These are phyloP conservation scores for Sisymbrium irio DNA, from an alignment of 345 rosid species.

Conservation along the genomic window DNA sequence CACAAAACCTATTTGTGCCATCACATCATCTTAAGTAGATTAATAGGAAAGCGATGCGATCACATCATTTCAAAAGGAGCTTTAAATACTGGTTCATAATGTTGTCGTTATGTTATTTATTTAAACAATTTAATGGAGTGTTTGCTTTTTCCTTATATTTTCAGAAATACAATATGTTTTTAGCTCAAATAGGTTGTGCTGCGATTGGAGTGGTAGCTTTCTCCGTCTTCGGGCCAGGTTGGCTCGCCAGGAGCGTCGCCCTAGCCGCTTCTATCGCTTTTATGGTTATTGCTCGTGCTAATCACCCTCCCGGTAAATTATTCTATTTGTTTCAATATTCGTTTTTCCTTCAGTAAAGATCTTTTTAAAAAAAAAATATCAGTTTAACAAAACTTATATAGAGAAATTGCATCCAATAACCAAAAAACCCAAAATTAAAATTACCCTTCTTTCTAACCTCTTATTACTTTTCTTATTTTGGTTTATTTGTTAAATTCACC, in stretches of 20 bases:
- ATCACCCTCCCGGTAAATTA: conserved; percentile 81
- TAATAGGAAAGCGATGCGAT: neutral
- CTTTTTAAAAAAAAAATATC: too few relatives aligned
- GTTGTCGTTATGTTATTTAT: neutral
- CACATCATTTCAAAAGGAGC: neutral
- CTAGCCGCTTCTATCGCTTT: conserved; percentile 83
- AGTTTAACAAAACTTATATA: too few relatives aligned
- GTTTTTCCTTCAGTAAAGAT: too few relatives aligned
- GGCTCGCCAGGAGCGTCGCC: conserved; percentile 79
- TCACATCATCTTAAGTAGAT: neutral
- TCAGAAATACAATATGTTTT: conserved; percentile 95
- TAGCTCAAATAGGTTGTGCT: conserved; percentile 91
- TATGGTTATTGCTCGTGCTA: conserved; percentile 65
- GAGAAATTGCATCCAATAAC: too few relatives aligned
- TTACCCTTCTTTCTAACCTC: too few relatives aligned
- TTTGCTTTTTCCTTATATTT: neutral
- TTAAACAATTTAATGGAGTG: neutral
- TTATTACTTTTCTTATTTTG: too few relatives aligned
- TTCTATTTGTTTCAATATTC: neutral
- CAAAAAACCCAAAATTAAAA: too few relatives aligned
- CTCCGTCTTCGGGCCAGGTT: conserved; percentile 67
- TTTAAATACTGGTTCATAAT: neutral
- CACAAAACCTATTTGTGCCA: neutral
- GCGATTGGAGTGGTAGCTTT: conserved; percentile 85
- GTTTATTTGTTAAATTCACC: too few relatives aligned